Evolutionary conservation across 306 rosid genomes (phyloP).

Genomic region (Pachyrhizus erosus): DNA sequence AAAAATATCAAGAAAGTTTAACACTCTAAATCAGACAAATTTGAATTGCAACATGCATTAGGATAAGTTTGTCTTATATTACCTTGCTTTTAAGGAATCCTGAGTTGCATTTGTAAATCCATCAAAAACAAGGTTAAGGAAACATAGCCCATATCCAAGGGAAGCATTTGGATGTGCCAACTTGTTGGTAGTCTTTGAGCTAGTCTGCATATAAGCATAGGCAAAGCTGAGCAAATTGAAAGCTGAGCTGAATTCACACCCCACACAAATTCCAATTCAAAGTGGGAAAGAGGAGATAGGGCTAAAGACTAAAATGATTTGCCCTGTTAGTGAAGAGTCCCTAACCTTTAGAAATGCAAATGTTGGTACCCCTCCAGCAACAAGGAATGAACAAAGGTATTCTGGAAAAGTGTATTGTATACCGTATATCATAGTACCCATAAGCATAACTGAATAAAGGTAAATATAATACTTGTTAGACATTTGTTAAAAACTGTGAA

Average conservation of each 20-base stretch:
- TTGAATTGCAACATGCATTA: neutral
- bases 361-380: slow-evolving; percentile 94
- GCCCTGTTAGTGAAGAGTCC: neutral
- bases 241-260: slow-evolving; percentile 20
- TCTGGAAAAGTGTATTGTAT: slow-evolving; percentile 77
- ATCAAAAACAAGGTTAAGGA: slow-evolving; percentile 93
- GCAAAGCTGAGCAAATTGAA: slow-evolving; percentile 19
- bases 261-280: neutral
- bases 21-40: neutral
- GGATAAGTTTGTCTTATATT: neutral
- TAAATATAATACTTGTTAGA: slow-evolving; percentile 35
- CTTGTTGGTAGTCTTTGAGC: slow-evolving; percentile 89
- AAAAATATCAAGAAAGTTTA: neutral
- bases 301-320: neutral
- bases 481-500: neutral
- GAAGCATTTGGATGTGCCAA: slow-evolving; percentile 94
- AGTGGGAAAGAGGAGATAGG: neutral
- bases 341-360: slow-evolving; percentile 90
- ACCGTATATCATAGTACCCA: slow-evolving; percentile 88
- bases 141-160: slow-evolving; percentile 92
- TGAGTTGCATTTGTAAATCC: slow-evolving; percentile 99
- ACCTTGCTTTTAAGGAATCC: slow-evolving; percentile 87
- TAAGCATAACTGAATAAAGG: slow-evolving; percentile 84
- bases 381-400: slow-evolving; percentile 84
- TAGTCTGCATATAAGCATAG: slow-evolving; percentile 68